phyloP scores from a whole-genome alignment of 2,329 filamentous ascomycete genomes.

The Colletotrichum siamense region DNA sequence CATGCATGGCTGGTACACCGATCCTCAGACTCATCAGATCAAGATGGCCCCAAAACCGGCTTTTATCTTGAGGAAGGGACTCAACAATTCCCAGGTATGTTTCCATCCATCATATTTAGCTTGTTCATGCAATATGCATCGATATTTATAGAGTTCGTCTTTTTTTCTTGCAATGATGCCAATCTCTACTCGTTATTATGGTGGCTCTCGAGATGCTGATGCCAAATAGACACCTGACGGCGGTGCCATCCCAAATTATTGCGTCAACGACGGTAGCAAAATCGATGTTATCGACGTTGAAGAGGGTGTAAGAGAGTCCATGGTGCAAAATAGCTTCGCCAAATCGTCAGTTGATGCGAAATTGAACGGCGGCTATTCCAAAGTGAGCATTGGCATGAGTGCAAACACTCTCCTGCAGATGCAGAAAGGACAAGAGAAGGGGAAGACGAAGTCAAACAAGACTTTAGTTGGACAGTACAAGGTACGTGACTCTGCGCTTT shows the following conservation, averaged over 20 bases:
- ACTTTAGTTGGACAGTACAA: neutral
- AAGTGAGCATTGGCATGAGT: neutral
- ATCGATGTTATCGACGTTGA: neutral
- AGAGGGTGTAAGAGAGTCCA: neutral
- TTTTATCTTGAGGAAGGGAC: neutral
- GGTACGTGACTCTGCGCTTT: neutral
- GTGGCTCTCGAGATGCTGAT: too few species aligned
- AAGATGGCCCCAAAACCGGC: slow-evolving; percentile 2
- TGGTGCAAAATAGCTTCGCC: neutral
- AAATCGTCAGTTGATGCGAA: neutral
- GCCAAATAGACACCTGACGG: neutral
- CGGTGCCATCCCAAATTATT: neutral
- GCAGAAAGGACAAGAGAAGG: neutral
- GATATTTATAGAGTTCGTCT: too few species aligned
- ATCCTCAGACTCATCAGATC: neutral
- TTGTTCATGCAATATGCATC: too few species aligned
- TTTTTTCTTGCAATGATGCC: too few species aligned
- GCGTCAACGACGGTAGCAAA: neutral
- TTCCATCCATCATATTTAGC: neutral
- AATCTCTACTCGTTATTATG: too few species aligned
- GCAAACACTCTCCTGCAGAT: neutral
- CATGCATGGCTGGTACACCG: slow-evolving; percentile 4
- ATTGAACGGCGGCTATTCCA: neutral
- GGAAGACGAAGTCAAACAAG: neutral
- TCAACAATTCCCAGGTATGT: neutral